Evolutionary conservation across 805 yeast genomes (phyloP).

Genomic region (Grigorovia transvaalensis): DNA sequence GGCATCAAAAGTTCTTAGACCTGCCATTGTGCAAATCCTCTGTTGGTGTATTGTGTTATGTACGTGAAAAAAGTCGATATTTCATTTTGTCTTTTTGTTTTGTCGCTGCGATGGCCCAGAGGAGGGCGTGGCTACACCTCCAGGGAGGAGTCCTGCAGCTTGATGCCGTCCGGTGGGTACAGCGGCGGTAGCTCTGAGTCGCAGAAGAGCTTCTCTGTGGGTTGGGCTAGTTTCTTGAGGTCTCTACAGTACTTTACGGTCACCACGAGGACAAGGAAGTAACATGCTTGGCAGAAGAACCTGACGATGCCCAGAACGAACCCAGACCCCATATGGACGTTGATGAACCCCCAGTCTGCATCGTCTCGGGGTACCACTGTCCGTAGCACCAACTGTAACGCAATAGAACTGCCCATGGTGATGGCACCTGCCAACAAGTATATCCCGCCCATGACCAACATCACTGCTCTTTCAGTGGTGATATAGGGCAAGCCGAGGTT

Average conservation of each 20-base stretch:
- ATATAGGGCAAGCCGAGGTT: neutral
- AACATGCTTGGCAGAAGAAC: constrained; percentile 8
- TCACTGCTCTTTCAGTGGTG: neutral
- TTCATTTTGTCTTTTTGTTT: neutral
- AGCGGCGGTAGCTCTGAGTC: neutral
- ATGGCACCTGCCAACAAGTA: constrained; percentile 6
- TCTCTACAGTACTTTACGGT: constrained; percentile 3
- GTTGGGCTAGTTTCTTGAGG: neutral
- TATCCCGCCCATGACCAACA: neutral
- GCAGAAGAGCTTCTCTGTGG: neutral
- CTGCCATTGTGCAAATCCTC: constrained; percentile 16
- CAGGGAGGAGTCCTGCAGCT: neutral
- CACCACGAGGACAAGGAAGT: constrained; percentile 5
- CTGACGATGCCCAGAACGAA: constrained; percentile 13
- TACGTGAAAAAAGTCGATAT: neutral
- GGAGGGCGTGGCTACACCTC: neutral
- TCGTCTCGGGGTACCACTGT: constrained; percentile 8
- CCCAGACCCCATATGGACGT: constrained; percentile 14
- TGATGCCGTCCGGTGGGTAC: neutral
- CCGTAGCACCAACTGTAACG: constrained; percentile 10
- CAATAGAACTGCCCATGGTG: constrained; percentile 6
- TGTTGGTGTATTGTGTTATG: neutral
- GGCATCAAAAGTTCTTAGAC: constrained; percentile 55
- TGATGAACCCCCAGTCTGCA: constrained; percentile 13
- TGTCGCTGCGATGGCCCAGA: neutral